Percentiles rank a stretch among this genome's conserved stretches.
Evolutionary conservation across 495 filamentous ascomycete genomes (phyloP).

Genomic region (Aspergillus bertholletiae): DNA sequence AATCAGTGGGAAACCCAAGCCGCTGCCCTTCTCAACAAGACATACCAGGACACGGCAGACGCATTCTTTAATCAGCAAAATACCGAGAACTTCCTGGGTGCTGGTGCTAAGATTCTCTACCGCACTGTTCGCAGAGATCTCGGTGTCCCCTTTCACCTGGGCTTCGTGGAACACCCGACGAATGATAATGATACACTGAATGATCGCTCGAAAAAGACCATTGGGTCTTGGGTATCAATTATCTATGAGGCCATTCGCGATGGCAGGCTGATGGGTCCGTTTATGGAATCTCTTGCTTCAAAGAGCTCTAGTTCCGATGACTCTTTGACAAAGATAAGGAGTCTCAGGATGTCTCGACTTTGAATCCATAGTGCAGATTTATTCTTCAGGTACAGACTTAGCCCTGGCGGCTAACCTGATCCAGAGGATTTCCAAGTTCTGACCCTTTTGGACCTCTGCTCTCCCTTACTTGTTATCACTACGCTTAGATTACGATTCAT

Average conservation of each 20-base stretch:
- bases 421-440: no score
- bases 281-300: conserved; percentile 9
- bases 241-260: conserved; percentile 24
- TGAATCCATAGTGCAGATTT: background rate
- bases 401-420: no score
- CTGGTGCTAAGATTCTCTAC: conserved; percentile 18
- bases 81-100: conserved; percentile 20
- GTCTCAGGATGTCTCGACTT: background rate
- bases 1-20: conserved; percentile 14
- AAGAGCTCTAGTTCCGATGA: background rate
- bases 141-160: conserved; percentile 24
- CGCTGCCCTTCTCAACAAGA: conserved; percentile 1
- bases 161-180: conserved; percentile 27
- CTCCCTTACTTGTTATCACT: no score
- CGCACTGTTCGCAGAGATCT: conserved; percentile 18
- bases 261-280: conserved; percentile 11
- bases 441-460: no score
- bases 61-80: conserved; percentile 14
- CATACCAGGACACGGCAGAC: conserved; percentile 10
- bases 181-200: conserved; percentile 6
- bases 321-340: background rate
- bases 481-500: no score
- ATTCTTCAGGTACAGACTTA: background rate
- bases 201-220: conserved; percentile 20
- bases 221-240: conserved; percentile 25